Base-by-base conservation (phyloP, 495 filamentous ascomycete species). In the Xylaria palmicola region DNA sequence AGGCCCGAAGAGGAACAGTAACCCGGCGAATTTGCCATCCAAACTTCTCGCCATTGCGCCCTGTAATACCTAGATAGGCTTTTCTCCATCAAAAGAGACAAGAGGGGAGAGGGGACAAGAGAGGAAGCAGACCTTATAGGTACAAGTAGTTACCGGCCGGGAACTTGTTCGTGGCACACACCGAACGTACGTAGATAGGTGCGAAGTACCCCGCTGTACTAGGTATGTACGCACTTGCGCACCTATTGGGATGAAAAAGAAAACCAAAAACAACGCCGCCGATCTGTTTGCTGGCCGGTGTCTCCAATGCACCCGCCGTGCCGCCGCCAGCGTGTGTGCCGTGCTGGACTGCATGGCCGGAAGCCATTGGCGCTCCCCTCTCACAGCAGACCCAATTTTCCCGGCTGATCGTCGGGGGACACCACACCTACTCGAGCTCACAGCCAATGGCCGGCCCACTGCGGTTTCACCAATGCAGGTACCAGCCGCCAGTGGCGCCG, bases 381-480 rank as follows among this genome's bases (percentile, higher is more conserved):
- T 39, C 5, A 19, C 50, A 39, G 20, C 6, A 1, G 22, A 7
- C 52, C 24, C 52, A 13, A 24, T 34, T 27, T 37, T 55, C 12
- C 52, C 52, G 52, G 34, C 20, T 19, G 36, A 41, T 55, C 52
- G 20, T 55, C 37, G n/a, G 26, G n/a, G 34, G 48, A 17, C 48
- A 29, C 22, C 27, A 22, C 29, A 17, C n/a, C n/a, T n/a, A n/a
- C n/a, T n/a, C n/a, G n/a, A n/a, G n/a, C n/a, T 34, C 24, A 13
- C 37, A 55, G 39, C 53, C 53, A 56, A 56, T 56, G n/a, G 27
- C 22, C 19, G 27, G 26, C 20, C 53, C 20, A 32, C 22, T 19
- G 17, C 0, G 39, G 58, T 53, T 52, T 53, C 58, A 50, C 37
- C 49, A 32, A 60, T 60, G 58, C 58, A 60, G 58, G 58, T 60